These are phyloP conservation scores for Breynia disticha DNA, from an alignment of 441 rosid genomes.

Conservation along the genomic window DNA sequence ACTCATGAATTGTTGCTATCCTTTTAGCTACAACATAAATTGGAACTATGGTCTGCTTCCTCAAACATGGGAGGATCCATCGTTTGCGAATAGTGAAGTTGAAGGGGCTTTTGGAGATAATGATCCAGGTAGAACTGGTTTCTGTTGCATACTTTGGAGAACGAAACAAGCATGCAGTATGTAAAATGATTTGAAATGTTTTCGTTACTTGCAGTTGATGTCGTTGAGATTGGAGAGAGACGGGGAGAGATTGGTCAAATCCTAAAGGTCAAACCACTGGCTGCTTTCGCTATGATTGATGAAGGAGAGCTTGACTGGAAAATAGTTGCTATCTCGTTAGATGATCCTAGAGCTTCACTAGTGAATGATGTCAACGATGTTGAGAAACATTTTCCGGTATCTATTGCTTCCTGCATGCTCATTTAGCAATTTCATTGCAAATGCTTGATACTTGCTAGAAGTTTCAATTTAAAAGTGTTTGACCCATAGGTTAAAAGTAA, in stretches of 20 bases:
- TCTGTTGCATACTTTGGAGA: constrained; percentile 1
- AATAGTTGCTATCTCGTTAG: constrained; percentile 75
- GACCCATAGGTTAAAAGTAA: no score
- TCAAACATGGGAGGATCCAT: constrained; percentile 99
- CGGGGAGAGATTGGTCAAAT: constrained; percentile 58
- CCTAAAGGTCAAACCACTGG: constrained; percentile 69
- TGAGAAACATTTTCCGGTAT: constrained; percentile 84
- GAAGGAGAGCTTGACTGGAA: constrained; percentile 97
- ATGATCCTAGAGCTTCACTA: constrained; percentile 81
- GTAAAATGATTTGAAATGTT: no score
- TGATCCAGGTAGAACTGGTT: constrained; percentile 60
- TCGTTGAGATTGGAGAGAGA: constrained; percentile 78
- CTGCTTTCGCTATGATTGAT: constrained; percentile 82
- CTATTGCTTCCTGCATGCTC: constrained; percentile 7
- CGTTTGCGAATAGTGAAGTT: constrained; percentile 65
- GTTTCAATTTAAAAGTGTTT: no score
- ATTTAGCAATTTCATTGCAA: neutral
- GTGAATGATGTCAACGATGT: constrained; percentile 77
- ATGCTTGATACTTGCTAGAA: neutral
- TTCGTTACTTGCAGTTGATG: constrained; percentile 51
- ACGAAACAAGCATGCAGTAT: no score
- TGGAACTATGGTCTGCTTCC: constrained; percentile 99
- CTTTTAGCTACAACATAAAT: constrained; percentile 69
- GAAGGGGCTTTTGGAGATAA: constrained; percentile 92
- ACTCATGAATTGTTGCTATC: neutral